phyloP scores from a whole-genome alignment of 2,329 filamentous ascomycete species.

The Alternaria longipes region DNA sequence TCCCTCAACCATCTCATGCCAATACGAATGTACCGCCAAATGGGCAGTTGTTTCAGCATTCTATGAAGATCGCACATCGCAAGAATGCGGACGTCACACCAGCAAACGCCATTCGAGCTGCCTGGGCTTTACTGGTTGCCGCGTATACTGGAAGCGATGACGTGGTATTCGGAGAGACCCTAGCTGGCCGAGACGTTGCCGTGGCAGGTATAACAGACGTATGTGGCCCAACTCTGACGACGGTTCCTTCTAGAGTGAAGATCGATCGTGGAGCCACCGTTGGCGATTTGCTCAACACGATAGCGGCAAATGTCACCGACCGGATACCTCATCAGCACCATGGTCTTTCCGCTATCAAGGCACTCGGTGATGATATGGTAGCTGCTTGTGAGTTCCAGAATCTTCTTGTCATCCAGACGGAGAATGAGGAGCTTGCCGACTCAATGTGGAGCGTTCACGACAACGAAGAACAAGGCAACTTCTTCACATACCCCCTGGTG shows the following conservation, averaged over 20 bases:
- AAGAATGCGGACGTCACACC: conserved; percentile 44
- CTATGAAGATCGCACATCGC: conserved; percentile 31
- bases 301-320: conserved; percentile 33
- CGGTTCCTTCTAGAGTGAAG: conserved; percentile 49
- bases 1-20: conserved; percentile 42
- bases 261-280: conserved; percentile 39
- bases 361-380: conserved; percentile 61
- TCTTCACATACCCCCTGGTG: conserved; percentile 48
- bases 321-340: conserved; percentile 51
- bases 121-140: conserved; percentile 38
- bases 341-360: conserved; percentile 51
- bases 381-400: conserved; percentile 67
- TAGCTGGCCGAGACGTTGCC: conserved; percentile 48
- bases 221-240: conserved; percentile 52
- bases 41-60: conserved; percentile 36
- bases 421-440: conserved; percentile 31
- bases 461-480: conserved; percentile 39
- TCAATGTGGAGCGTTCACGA: conserved; percentile 42
- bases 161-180: conserved; percentile 40
- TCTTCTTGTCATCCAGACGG: conserved; percentile 63
- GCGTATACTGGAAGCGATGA: conserved; percentile 31
- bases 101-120: conserved; percentile 31
- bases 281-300: conserved; percentile 30
- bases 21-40: conserved; percentile 31
- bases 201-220: conserved; percentile 47